Evolutionary conservation across 108 stramenopile species (phyloP).

Genomic region (Skeletonema grethae): DNA sequence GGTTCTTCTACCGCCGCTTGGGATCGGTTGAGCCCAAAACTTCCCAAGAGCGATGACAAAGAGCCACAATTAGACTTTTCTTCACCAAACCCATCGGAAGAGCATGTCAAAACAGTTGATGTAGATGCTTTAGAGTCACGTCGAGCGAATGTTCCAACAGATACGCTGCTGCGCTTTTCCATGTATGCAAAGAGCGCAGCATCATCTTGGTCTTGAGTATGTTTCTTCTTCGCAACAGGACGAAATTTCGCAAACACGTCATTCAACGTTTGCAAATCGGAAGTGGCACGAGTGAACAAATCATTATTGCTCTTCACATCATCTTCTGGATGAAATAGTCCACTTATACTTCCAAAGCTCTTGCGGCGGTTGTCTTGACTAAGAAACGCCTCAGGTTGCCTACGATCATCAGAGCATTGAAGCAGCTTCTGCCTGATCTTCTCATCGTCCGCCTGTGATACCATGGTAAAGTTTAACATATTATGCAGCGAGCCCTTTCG

Average conservation of each 20-base stretch:
- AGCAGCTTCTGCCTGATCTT: too few species aligned
- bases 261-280: not conserved
- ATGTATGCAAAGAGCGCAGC: slow-evolving; percentile 1
- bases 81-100: not conserved
- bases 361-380: too few species aligned
- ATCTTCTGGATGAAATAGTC: not conserved
- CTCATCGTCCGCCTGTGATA: not conserved
- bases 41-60: not conserved
- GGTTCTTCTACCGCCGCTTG: too few species aligned
- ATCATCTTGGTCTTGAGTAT: not conserved
- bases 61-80: not conserved
- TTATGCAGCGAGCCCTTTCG: too few species aligned
- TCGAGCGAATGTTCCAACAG: not conserved
- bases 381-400: too few species aligned
- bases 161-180: not conserved
- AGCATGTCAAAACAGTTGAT: not conserved
- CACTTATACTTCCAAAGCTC: too few species aligned
- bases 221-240: not conserved
- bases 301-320: not conserved
- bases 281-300: not conserved
- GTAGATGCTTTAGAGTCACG: not conserved
- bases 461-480: not conserved
- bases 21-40: not conserved
- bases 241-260: not conserved
- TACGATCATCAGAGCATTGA: not conserved